phyloP scores from a whole-genome alignment of 805 yeast genomes.

The Zygosaccharomyces pseudorouxii region DNA sequence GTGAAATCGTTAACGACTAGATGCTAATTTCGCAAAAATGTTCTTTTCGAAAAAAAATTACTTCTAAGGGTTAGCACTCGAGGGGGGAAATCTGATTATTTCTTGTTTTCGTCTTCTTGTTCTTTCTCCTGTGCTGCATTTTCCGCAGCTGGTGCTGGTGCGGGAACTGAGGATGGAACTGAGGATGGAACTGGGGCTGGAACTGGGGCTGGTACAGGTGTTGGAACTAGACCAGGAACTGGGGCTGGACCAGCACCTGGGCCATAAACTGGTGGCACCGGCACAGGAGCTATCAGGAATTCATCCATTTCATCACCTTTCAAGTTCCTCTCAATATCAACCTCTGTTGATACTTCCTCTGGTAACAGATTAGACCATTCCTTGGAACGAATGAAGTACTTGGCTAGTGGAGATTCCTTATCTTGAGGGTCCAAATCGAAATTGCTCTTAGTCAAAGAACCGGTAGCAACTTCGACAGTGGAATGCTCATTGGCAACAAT shows the following conservation, averaged over 20 bases:
- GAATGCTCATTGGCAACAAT: constrained; percentile 30
- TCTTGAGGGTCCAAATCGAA: constrained; percentile 5
- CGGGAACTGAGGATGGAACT: background rate
- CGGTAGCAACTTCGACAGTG: constrained; percentile 28
- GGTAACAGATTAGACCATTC: constrained; percentile 26
- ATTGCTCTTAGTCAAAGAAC: constrained; percentile 13
- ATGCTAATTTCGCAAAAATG: background rate
- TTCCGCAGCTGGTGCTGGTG: background rate
- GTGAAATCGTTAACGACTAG: background rate
- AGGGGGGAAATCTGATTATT: background rate
- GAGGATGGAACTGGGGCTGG: background rate
- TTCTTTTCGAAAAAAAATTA: background rate
- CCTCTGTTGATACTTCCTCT: constrained; percentile 17
- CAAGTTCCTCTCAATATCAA: constrained; percentile 20
- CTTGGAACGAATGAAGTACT: constrained; percentile 31
- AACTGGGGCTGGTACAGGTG: background rate
- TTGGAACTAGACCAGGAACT: constrained; percentile 1
- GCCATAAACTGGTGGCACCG: constrained; percentile 2
- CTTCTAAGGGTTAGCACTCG: background rate
- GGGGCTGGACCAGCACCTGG: background rate
- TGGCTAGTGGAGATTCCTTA: constrained; percentile 15
- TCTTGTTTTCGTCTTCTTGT: background rate
- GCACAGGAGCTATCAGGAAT: constrained; percentile 14
- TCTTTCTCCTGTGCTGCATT: background rate
- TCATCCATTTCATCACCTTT: constrained; percentile 26